Base-by-base conservation (phyloP, 164 flowering plant genomes). In the Aristolochia californica region DNA sequence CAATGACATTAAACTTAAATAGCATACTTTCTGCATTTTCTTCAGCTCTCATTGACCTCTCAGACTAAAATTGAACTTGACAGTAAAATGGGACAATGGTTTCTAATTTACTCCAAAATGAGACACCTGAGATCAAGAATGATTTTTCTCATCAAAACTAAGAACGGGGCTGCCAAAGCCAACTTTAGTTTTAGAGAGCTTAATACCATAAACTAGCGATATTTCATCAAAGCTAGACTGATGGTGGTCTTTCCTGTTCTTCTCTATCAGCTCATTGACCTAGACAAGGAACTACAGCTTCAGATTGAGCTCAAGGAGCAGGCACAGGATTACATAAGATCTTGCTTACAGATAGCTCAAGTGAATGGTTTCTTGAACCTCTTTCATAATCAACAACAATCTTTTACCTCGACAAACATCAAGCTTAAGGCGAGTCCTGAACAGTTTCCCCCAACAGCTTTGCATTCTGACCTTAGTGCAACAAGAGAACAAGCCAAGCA, bases 271-370 rank as follows among this genome's bases (percentile, higher is more conserved):
- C 63, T 75, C 56, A 65, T 25, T 38, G 69, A 71, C 13, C 62
- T 71, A 4, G 69, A 73, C 44, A 66, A 48, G 51, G 76, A 81
- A 68, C 66, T 75, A 21, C 43, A 64, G 13, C 72, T 62, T 58
- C 71, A 76, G 58, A 76, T 58, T 51, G 80, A 79, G 49, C 43
- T 54, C 27, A 59, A 60, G 66, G 82, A 77, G 22, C 76, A 67
- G 48, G 57, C 75, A 44, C 78, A 77, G 52, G 75, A 70, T 7
- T 79, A 68, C 53, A 64, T 80, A 13, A 71, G 71, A 60, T 50
- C 70, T 56, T 78, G 77, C 47, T 72, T 76, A 44, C 75, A 83
- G 50, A 60, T 62, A 23, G 83, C 83, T n/a, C 70, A 79, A 43
- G 79, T 75, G 14, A 66, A 72, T 59, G 83, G 79, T 15, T 67